These are phyloP conservation scores for Populus ilicifolia DNA, from an alignment of 345 rosid genomes.

Conservation along the genomic window DNA sequence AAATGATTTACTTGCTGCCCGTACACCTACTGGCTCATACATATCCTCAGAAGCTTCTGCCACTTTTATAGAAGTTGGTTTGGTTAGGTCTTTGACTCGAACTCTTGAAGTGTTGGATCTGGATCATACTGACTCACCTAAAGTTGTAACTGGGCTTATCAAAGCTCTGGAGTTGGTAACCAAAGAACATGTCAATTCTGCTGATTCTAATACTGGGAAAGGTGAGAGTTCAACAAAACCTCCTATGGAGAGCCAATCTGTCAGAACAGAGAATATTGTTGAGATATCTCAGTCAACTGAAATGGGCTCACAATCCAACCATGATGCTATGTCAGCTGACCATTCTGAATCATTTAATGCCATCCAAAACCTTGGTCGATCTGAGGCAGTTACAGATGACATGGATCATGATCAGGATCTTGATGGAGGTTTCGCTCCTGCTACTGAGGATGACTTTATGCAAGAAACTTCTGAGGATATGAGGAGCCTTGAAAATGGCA, in stretches of 20 bases:
- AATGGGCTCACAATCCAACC: constrained; percentile 51
- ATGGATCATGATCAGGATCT: constrained; percentile 96
- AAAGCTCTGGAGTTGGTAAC: constrained; percentile 90
- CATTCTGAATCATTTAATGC: constrained; percentile 50
- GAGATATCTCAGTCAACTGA: constrained; percentile 54
- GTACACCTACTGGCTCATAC: constrained; percentile 74
- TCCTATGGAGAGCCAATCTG: constrained; percentile 46
- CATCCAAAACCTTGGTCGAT: constrained; percentile 53
- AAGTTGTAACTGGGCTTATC: constrained; percentile 72
- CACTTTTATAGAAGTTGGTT: constrained; percentile 81
- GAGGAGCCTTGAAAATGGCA: constrained; percentile 67
- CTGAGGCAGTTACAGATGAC: constrained; percentile 85
- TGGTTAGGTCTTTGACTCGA: constrained; percentile 68
- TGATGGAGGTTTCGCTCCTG: constrained; percentile 65
- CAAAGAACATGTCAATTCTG: constrained; percentile 77
- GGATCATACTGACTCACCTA: constrained; percentile 81
- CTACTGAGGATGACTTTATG: constrained; percentile 80
- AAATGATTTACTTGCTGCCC: constrained; percentile 82
- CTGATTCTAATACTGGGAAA: constrained; percentile 49
- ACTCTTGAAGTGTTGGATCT: constrained; percentile 84
- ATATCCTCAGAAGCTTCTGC: constrained; percentile 86
- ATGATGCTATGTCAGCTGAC: constrained; percentile 51
- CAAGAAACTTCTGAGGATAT: constrained; percentile 77
- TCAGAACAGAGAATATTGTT: constrained; percentile 48
- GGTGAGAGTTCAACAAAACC: constrained; percentile 60